Evolutionary conservation across 805 yeast species (phyloP).

Genomic region (Schwanniomyces pseudopolymorphus): DNA sequence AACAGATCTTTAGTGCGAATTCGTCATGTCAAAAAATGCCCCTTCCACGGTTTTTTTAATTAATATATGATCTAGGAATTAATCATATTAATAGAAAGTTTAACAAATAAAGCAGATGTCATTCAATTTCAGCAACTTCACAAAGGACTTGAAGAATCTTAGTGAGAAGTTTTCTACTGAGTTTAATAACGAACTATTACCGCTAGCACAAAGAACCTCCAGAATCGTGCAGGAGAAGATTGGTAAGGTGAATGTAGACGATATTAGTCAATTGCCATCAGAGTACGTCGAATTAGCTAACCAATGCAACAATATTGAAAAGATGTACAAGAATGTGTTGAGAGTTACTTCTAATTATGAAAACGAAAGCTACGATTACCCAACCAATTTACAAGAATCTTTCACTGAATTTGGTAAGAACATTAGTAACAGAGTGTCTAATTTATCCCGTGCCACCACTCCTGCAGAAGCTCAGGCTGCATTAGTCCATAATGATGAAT

Average conservation of each 20-base stretch:
- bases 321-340: conserved; percentile 41
- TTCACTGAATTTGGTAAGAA: conserved; percentile 68
- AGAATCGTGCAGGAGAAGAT: conserved; percentile 76
- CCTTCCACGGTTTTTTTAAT: not conserved
- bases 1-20: not conserved
- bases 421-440: conserved; percentile 61
- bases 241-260: conserved; percentile 67
- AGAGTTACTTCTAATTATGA: conserved; percentile 56
- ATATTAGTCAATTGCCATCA: conserved; percentile 74
- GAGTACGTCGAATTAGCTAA: conserved; percentile 60
- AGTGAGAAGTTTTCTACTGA: conserved; percentile 49
- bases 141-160: conserved; percentile 40
- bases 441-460: conserved; percentile 67
- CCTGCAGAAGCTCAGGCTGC: conserved; percentile 85
- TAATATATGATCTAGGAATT: not conserved
- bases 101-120: conserved; percentile 27
- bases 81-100: not conserved
- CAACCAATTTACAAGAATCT: conserved; percentile 73
- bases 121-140: conserved; percentile 41
- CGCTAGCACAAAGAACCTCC: conserved; percentile 78
- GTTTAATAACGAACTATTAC: conserved; percentile 53
- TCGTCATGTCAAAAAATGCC: not conserved
- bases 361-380: conserved; percentile 80
- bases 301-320: conserved; percentile 41
- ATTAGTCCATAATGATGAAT: conserved; percentile 42